A percentile compares a stretch with the other conserved stretches of the same genome.
phyloP scores from a whole-genome alignment of 1,139 yeast species.

The Nadsonia commutata region DNA sequence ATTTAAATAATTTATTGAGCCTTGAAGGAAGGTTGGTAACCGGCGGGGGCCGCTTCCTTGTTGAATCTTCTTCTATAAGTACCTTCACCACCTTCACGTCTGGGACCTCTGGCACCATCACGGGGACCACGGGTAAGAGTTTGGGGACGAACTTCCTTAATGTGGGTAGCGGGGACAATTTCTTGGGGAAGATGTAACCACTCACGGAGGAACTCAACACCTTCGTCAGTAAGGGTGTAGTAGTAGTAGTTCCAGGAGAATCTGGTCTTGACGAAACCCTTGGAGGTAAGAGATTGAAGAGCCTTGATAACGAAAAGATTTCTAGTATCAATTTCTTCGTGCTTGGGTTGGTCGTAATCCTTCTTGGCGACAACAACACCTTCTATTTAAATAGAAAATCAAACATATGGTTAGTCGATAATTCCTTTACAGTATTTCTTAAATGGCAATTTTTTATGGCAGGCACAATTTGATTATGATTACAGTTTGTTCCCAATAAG shows the following conservation, averaged over 20 bases:
- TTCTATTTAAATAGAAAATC: no score
- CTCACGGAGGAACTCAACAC: slow-evolving; percentile 96
- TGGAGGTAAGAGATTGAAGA: slow-evolving; percentile 96
- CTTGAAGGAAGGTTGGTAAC: slow-evolving; percentile 21
- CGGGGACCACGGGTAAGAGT: slow-evolving; percentile 27
- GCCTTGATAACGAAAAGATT: slow-evolving; percentile 98
- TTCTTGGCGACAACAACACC: slow-evolving; percentile 99
- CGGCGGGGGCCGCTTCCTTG: slow-evolving; percentile 23
- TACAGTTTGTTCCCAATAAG: no score
- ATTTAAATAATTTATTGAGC: slow-evolving; percentile 4
- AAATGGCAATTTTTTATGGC: no score
- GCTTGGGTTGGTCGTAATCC: slow-evolving; percentile 95
- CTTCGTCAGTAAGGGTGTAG: slow-evolving; percentile 99
- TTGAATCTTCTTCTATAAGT: slow-evolving; percentile 29
- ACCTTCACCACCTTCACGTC: slow-evolving; percentile 25
- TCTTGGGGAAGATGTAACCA: slow-evolving; percentile 98
- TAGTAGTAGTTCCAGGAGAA: slow-evolving; percentile 99
- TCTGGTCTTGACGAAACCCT: slow-evolving; percentile 98
- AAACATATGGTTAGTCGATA: no score
- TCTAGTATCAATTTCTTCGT: slow-evolving; percentile 95
- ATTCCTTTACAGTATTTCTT: no score
- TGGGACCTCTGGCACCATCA: slow-evolving; percentile 19
- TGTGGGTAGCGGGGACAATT: slow-evolving; percentile 97
- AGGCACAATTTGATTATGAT: no score
- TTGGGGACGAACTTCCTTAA: slow-evolving; percentile 86